phyloP scores from a whole-genome alignment of 1,284 basidiomycete species.

The Coriolopsis trogii region DNA sequence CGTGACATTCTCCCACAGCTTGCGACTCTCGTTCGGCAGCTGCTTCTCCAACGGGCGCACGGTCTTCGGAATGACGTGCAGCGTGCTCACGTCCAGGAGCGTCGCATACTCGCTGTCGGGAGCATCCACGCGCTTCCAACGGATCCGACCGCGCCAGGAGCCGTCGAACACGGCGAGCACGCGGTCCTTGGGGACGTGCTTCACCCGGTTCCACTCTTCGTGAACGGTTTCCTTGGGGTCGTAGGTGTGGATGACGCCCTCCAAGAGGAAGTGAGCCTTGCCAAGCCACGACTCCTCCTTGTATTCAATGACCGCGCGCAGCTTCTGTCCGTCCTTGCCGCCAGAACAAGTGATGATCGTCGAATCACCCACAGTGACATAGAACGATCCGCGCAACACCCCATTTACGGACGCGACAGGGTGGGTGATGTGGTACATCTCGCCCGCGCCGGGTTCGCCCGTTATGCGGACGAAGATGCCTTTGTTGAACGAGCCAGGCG shows the following conservation, averaged over 20 bases:
- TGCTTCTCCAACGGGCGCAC: constrained; percentile 86
- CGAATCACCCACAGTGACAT: constrained; percentile 84
- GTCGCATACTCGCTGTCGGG: constrained; percentile 60
- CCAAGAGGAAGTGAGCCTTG: constrained; percentile 83
- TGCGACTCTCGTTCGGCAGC: constrained; percentile 80
- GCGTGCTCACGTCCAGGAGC: constrained; percentile 77
- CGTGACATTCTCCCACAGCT: constrained; percentile 90
- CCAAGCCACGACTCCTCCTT: constrained; percentile 99
- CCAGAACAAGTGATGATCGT: constrained; percentile 85
- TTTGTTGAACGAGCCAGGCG: constrained; percentile 83
- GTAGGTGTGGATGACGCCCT: constrained; percentile 90
- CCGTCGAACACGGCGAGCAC: constrained; percentile 88
- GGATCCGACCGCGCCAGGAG: constrained; percentile 83
- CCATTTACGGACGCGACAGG: constrained; percentile 92
- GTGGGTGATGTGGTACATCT: constrained; percentile 89
- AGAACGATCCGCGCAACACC: constrained; percentile 87
- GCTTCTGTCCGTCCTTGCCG: constrained; percentile 57
- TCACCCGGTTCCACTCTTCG: constrained; percentile 85
- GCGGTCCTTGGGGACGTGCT: constrained; percentile 83
- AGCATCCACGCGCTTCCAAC: constrained; percentile 67
- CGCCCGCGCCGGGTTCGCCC: constrained; percentile 78
- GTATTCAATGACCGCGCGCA: constrained; percentile 89
- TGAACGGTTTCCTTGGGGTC: constrained; percentile 61
- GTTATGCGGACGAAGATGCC: constrained; percentile 85
- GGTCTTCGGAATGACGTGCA: constrained; percentile 81